Conservation (phyloP, 257 asterid species). For the Verbena officinalis region DNA sequence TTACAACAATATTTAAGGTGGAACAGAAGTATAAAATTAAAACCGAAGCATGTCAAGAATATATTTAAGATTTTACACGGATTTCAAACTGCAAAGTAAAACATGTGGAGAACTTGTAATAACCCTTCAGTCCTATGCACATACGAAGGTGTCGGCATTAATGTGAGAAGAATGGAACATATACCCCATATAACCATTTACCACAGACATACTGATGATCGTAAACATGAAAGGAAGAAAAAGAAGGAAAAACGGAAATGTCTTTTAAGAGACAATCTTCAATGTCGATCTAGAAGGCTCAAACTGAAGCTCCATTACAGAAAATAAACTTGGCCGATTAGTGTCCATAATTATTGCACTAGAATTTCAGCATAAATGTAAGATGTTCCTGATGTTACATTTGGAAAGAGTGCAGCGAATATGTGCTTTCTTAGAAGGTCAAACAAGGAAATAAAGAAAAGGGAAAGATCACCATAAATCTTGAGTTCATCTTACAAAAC, state of each 20-base stretch:
- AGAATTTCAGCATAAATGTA: too few relatives aligned
- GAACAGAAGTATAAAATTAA: background rate
- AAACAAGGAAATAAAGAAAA: background rate
- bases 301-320: background rate
- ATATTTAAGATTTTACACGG: background rate
- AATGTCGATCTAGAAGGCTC: background rate
- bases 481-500: background rate
- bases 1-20: background rate
- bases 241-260: too few relatives aligned
- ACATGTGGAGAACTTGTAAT: background rate
- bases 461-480: slow-evolving; percentile 9
- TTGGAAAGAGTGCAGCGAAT: background rate
- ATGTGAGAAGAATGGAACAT: too few relatives aligned
- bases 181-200: background rate
- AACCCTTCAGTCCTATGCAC: slow-evolving; percentile 6
- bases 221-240: too few relatives aligned
- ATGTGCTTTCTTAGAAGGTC: background rate
- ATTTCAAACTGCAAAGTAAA: background rate
- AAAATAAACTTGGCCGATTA: background rate
- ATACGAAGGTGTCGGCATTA: too few relatives aligned
- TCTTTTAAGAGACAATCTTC: too few relatives aligned
- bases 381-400: background rate
- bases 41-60: background rate
- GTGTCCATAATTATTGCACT: slow-evolving; percentile 1
- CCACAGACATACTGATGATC: slow-evolving; percentile 16